phyloP scores from a whole-genome alignment of 106 monocot genomes.

The Iris macrosiphon region DNA sequence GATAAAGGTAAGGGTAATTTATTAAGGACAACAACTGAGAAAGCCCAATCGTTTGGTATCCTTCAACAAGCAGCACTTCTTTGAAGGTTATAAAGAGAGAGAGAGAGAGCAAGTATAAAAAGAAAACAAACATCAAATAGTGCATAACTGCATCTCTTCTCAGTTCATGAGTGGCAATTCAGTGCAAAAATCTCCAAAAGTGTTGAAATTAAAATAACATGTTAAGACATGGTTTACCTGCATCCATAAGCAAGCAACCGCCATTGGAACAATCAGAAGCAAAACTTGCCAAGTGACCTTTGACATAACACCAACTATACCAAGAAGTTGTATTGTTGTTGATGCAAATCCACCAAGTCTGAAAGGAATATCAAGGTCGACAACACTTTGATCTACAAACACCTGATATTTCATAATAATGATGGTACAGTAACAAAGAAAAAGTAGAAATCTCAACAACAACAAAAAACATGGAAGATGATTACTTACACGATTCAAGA shows the following conservation, averaged over 20 bases:
- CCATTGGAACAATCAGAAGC: slow-evolving; percentile 82
- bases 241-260: slow-evolving; percentile 91
- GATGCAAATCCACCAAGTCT: slow-evolving; percentile 92
- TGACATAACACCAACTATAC: slow-evolving; percentile 88
- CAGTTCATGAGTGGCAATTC: no score
- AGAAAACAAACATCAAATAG: no score
- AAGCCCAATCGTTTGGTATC: no score
- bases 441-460: no score
- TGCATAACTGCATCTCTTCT: no score
- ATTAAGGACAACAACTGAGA: no score
- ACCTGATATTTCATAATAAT: slow-evolving; percentile 54
- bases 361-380: slow-evolving; percentile 96
- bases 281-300: slow-evolving; percentile 95
- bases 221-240: slow-evolving; percentile 84
- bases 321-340: slow-evolving; percentile 91
- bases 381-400: slow-evolving; percentile 99
- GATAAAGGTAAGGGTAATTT: no score
- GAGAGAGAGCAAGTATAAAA: no score
- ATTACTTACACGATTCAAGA: slow-evolving; percentile 81
- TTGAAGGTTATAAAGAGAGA: no score
- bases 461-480: slow-evolving; percentile 3
- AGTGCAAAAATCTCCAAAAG: no score
- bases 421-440: slow-evolving; percentile 1
- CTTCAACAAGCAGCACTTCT: no score
- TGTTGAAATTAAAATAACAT: no score